Evolutionary conservation across 202 grass and related monocot species (phyloP), one percentile per base, ranked within the genome.

Genomic region (Dendrocalamus latiflorus): DNA sequence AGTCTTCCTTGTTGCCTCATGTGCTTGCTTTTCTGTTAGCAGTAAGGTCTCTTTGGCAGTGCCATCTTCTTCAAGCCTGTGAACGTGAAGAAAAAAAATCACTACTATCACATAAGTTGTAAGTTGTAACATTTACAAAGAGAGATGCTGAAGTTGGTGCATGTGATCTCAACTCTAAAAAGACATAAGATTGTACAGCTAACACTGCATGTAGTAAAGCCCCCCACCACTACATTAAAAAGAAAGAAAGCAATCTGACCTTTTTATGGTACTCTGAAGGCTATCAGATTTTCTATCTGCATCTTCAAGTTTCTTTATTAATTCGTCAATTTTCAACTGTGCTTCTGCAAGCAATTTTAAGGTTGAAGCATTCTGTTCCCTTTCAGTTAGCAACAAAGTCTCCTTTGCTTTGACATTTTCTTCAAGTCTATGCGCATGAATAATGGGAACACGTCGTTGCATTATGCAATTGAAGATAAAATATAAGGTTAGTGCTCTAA

Each of bases 51-150:
- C 86, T 84, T 86, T 93, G 69, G 82, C 68, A 86, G 65, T 88
- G 22, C 36, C 62, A 76, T 89, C 88, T 80, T 93, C 88, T 93
- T 93, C 91, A 88, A 93, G 88, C 77, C 91, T 93, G 80, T 84
- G 53, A 65, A 91, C 82, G 45, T 77, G 41, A 76, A 62, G 49
- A 28, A 70, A 76, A 76, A 72, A 69, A 56, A 33, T 3, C 41
- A 57, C 5, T 64, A 70, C 37, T 53, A 68, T 76, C 68, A 69
- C 67, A 80, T n/a, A 88, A 81, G 20, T 53, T 48, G 36, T n/a
- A 88, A 81, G 20, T 53, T 48, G 36, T 58, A 77, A 30, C 60
- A 83, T 63, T 54, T 42, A 86, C 48, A 78, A 86, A 77, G 20
- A 74, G 33, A 2, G 6, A 81, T 5, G 21, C 47, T 65, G n/a